Evolutionary conservation across 148 eudicot species (phyloP), one percentile per base, ranked within the genome.

Genomic region (Spergularia bocconei): DNA sequence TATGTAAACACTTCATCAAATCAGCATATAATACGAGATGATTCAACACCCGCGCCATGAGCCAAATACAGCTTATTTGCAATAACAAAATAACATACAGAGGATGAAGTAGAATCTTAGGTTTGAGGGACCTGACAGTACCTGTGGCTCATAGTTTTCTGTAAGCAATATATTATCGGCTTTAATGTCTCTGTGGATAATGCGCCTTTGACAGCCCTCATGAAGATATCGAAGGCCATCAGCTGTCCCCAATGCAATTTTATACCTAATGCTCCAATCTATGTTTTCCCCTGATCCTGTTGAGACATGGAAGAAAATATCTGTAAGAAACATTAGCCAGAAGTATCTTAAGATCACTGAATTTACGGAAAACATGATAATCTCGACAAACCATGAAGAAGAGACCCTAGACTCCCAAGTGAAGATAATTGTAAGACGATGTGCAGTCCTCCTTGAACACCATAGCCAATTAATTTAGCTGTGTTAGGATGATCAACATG

Each of bases 171-270:
- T 83, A 72, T 94, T 94, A 77, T 87, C 96, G 47, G 96, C 88
- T 85, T 94, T 94, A 52, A 94, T 91, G 83, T 94, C 98, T 82
- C 98, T 86, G 71, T 93, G 98, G 71, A 93, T 93, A 36, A 93
- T 90, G 80, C 98, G 82, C 74, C 94, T 85, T 72, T 84, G 93
- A 79, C 98, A 94, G 55, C 74, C 72, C 67, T 91, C 97, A 64
- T 94, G 98, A 76, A 94, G 93, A 85, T 94, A 91, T 38, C 81
- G 69, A 23, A 94, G 84, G 63, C 97, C 98, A 74, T 88, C 89
- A 61, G 97, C 93, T 60, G 82, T 85, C 71, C 98, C 98, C 11
- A 90, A 70, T 41, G 90, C 85, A 63, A 94, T 90, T 74, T 89
- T 94, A 77, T 86, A 86, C 78, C 98, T 85, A 33, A 50, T 76